Conservation (phyloP, 345 rosid genomes). For the Barbarea vulgaris region DNA sequence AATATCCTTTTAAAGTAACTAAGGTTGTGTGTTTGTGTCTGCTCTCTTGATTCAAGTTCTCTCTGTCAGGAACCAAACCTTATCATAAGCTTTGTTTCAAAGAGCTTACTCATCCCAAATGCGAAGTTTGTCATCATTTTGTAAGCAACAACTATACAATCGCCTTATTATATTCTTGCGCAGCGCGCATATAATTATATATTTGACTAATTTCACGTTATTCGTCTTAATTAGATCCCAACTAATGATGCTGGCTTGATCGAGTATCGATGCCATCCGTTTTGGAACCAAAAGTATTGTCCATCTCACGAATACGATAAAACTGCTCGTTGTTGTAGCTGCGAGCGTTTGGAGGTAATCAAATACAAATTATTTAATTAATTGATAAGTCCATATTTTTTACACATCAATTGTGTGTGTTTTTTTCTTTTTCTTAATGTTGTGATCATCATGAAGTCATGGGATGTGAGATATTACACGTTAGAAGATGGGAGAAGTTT, state of each 20-base stretch:
- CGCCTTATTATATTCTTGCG: neutral
- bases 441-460: slow-evolving; percentile 47
- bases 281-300: slow-evolving; percentile 95
- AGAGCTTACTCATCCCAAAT: slow-evolving; percentile 89
- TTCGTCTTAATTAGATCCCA: slow-evolving; percentile 68
- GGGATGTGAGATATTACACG: slow-evolving; percentile 60
- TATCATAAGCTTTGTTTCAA: slow-evolving; percentile 93
- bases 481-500: slow-evolving; percentile 84
- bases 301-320: slow-evolving; percentile 84
- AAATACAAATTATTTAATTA: neutral
- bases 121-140: slow-evolving; percentile 90
- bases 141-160: slow-evolving; percentile 52
- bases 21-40: slow-evolving; percentile 38
- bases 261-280: slow-evolving; percentile 94
- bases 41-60: slow-evolving; percentile 67
- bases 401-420: neutral
- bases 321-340: slow-evolving; percentile 93
- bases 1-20: slow-evolving; percentile 1
- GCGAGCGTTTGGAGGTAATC: slow-evolving; percentile 91
- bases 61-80: slow-evolving; percentile 68
- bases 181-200: neutral
- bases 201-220: neutral
- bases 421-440: neutral
- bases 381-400: neutral
- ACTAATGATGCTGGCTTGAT: slow-evolving; percentile 82